phyloP scores from a whole-genome alignment of 2,329 filamentous ascomycete genomes.

The Cordyceps militaris region DNA sequence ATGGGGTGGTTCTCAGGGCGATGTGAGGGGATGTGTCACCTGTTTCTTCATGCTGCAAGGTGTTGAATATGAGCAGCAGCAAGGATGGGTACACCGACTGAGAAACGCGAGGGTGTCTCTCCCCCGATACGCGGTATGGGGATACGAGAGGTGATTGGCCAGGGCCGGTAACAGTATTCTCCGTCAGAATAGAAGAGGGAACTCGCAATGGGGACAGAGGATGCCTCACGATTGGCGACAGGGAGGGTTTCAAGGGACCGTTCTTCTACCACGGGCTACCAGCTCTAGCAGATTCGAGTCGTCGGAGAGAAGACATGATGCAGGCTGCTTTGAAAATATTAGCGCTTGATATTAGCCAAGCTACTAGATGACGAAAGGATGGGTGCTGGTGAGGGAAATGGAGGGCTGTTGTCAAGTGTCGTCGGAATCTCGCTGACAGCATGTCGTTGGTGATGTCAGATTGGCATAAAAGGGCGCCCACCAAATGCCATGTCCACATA shows the following conservation, averaged over 20 bases:
- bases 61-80: not conserved
- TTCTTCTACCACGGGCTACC: not conserved
- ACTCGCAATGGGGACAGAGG: not conserved
- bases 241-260: conserved; percentile 9
- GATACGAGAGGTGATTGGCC: not conserved
- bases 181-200: not conserved
- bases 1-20: not conserved
- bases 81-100: not conserved
- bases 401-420: too few relatives aligned
- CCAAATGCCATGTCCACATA: not conserved
- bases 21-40: conserved; percentile 6
- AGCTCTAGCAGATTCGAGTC: not conserved
- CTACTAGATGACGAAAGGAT: too few relatives aligned
- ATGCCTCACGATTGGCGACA: conserved; percentile 8
- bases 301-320: not conserved
- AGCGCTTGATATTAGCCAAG: too few relatives aligned
- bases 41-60: conserved; percentile 7
- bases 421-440: too few relatives aligned
- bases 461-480: too few relatives aligned
- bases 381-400: too few relatives aligned
- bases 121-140: not conserved
- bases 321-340: too few relatives aligned
- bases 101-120: not conserved
- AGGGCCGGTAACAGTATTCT: not conserved
- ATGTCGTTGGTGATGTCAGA: too few relatives aligned